Evolutionary conservation across 345 rosid genomes (phyloP).

Genomic region (Lepidium aucheri): DNA sequence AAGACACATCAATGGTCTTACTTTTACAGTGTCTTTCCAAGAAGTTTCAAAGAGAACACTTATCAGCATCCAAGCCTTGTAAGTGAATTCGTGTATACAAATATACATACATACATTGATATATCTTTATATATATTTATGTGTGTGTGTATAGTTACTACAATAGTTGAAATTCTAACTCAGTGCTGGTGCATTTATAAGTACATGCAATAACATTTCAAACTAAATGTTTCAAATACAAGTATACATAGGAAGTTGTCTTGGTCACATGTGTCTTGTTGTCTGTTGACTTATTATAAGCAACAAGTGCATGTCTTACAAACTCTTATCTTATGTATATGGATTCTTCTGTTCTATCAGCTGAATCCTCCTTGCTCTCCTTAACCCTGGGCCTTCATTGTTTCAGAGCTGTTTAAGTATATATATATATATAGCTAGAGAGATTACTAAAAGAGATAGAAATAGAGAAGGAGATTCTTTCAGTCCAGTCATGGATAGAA

Average conservation of each 20-base stretch:
- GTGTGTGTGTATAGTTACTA: background rate
- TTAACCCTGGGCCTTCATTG: background rate
- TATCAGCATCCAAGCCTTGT: background rate
- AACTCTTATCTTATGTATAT: slow-evolving; percentile 1
- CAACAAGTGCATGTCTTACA: slow-evolving; percentile 13
- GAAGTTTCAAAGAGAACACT: slow-evolving; percentile 9
- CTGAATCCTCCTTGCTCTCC: background rate
- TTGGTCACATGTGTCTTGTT: slow-evolving; percentile 18
- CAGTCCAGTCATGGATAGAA: slow-evolving; percentile 71
- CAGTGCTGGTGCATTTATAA: background rate
- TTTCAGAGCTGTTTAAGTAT: background rate
- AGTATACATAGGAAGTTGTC: slow-evolving; percentile 9
- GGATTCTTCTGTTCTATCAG: background rate
- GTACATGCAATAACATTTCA: slow-evolving; percentile 20
- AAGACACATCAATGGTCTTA: slow-evolving; percentile 28
- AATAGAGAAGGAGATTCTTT: slow-evolving; percentile 63
- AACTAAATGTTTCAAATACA: background rate
- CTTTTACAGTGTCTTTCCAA: slow-evolving; percentile 11
- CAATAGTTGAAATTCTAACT: background rate
- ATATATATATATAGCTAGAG: background rate
- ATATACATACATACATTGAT: too few relatives aligned
- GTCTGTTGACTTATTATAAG: slow-evolving; percentile 2
- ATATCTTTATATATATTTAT: background rate
- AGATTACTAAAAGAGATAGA: background rate
- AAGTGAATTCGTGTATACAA: background rate